Percentiles rank a stretch among this genome's conserved stretches.
Conservation (phyloP, 306 rosid species). For the Corylus americana region DNA sequence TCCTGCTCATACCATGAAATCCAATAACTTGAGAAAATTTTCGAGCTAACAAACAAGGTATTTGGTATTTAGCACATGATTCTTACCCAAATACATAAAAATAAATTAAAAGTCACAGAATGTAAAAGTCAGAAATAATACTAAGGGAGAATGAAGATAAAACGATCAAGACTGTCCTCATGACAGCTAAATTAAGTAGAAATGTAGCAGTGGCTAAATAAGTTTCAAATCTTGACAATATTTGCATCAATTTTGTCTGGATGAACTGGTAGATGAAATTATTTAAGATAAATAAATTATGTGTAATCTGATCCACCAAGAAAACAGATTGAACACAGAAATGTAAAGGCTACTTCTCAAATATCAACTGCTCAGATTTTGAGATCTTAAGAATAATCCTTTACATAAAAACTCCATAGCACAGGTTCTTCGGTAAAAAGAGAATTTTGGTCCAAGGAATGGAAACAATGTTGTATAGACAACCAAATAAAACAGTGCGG, state of each 20-base stretch:
- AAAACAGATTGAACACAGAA: background rate
- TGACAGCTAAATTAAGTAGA: background rate
- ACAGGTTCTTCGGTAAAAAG: background rate
- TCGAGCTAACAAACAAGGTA: constrained; percentile 4
- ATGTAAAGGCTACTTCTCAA: background rate
- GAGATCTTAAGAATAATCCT: constrained; percentile 6
- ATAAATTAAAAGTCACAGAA: constrained; percentile 20
- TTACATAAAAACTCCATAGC: constrained; percentile 9
- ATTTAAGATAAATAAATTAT: background rate
- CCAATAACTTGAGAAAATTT: constrained; percentile 22
- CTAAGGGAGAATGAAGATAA: constrained; percentile 13
- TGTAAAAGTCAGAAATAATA: constrained; percentile 11
- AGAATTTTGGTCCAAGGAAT: background rate
- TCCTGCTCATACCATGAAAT: constrained; percentile 54
- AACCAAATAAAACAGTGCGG: constrained; percentile 14
- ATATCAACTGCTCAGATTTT: background rate
- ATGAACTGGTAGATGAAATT: background rate
- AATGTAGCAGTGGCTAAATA: background rate
- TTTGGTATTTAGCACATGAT: constrained; percentile 12
- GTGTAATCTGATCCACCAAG: background rate
- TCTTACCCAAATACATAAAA: background rate
- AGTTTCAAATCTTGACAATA: background rate
- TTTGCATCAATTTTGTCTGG: background rate
- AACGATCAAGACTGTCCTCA: constrained; percentile 1
- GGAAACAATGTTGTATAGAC: constrained; percentile 18